Base-by-base conservation (phyloP, 768 basidiomycete species). In the Leccinum arenicola region DNA sequence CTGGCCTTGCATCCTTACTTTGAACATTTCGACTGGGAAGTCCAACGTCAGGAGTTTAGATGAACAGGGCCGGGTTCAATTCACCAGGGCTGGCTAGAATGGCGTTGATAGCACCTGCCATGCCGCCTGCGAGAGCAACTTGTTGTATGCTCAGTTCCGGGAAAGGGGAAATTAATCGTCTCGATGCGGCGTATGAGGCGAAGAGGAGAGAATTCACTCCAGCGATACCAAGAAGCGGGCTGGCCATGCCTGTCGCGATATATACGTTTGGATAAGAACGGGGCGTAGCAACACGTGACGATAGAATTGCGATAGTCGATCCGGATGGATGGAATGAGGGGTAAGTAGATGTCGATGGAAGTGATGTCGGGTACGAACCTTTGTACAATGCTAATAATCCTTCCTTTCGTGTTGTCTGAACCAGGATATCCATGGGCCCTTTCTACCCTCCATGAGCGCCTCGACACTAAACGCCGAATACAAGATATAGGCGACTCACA, bases 121-220 rank as follows among this genome's bases (percentile, higher is more conserved):
- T 92, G 0, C 86, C 84, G 0, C 97, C 96, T 0, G 97, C 95
- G 0, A 84, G 70, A 0, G 93, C 93, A 15, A 84, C 91, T 73
- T 98, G 84, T 25, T 80, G 79, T 52, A 98, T 77, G 0, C 89
- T 86, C 7, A 95, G 78, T 52, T 94, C 83, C 3, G 91, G 91
- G 69, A 87, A 99, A 0, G 97, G 96, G 1, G 93, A 95, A 47
- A 98, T 81, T 52, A 95, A 72, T 19, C 91, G 86, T 66, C 88
- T 80, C 3, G 93, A 91, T 19, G 82, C 77, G n/a, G 84, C 89
- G 67, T 96, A 98, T 0, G 95, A 86, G 1, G 92, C 89, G 75
- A 98, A 99, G 12, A 98, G 83, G 12, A 98, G 81, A 4, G 94
- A 96, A 75, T 98, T 98, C 66, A 98, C 96, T 9, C 92, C 95